A percentile compares a stretch with the other conserved stretches of the same genome.
phyloP scores from a whole-genome alignment of 495 filamentous ascomycete species.

The Aspergillus biplanus region DNA sequence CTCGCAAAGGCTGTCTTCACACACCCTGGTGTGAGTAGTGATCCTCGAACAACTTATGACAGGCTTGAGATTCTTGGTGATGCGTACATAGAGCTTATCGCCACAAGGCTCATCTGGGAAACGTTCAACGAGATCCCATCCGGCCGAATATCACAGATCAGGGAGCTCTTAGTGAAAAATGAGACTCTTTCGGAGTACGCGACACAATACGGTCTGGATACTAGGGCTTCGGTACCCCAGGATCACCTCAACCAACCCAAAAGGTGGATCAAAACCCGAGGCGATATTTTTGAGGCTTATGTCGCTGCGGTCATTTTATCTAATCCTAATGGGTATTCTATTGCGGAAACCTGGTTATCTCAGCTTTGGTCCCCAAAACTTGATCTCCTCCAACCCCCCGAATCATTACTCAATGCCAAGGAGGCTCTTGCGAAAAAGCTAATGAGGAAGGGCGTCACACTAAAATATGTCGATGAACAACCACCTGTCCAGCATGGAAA shows the following conservation, averaged over 20 bases:
- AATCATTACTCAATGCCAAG: constrained; percentile 47
- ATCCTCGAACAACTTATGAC: constrained; percentile 57
- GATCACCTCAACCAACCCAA: constrained; percentile 44
- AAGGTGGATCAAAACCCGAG: constrained; percentile 68
- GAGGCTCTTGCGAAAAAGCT: constrained; percentile 60
- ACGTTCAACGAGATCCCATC: constrained; percentile 62
- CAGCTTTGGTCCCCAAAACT: constrained; percentile 65
- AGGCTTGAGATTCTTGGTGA: constrained; percentile 77
- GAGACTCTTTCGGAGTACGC: constrained; percentile 70
- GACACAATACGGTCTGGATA: constrained; percentile 67
- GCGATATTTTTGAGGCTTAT: constrained; percentile 89
- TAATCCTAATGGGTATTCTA: constrained; percentile 61
- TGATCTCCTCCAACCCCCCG: constrained; percentile 42
- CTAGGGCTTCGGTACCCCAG: constrained; percentile 56
- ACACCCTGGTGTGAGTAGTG: constrained; percentile 55
- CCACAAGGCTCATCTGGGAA: constrained; percentile 64
- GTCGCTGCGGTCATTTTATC: constrained; percentile 75
- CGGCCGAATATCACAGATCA: constrained; percentile 65
- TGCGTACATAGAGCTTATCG: constrained; percentile 71
- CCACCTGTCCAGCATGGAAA: constrained; percentile 57
- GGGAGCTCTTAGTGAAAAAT: constrained; percentile 77
- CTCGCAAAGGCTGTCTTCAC: constrained; percentile 69
- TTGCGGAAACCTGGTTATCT: constrained; percentile 68
- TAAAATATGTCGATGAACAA: constrained; percentile 66
- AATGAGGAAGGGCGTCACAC: constrained; percentile 59